These are phyloP conservation scores for Mucor ambiguus DNA, from an alignment of 371 early-diverging fungal species.

Conservation along the genomic window DNA sequence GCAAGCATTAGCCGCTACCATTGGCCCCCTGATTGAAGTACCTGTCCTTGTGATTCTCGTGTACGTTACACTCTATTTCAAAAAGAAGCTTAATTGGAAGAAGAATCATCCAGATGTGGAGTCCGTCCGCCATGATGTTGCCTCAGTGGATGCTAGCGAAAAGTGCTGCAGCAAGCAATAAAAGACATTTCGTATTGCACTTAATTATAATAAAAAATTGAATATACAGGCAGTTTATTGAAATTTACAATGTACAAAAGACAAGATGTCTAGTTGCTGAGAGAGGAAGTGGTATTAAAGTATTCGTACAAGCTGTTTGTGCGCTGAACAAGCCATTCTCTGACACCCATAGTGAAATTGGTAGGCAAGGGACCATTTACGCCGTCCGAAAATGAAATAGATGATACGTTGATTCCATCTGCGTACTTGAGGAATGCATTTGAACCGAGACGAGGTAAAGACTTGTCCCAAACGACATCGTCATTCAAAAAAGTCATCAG, in stretches of 20 bases:
- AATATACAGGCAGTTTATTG: no score
- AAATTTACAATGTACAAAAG: no score
- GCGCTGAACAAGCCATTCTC: conserved; percentile 20
- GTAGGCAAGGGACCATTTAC: conserved; percentile 20
- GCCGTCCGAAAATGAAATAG: background rate
- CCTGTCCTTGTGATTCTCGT: conserved; percentile 52
- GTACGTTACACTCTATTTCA: conserved; percentile 30
- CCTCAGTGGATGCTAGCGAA: background rate
- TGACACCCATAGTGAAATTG: conserved; percentile 6
- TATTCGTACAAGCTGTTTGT: conserved; percentile 1
- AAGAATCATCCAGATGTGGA: background rate
- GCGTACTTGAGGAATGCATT: background rate
- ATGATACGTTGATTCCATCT: background rate
- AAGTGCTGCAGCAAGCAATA: background rate
- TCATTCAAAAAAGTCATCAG: conserved; percentile 17
- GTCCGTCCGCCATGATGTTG: no score
- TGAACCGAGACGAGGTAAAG: conserved; percentile 15
- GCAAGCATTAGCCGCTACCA: conserved; percentile 69
- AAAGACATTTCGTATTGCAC: no score
- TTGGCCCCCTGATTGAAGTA: conserved; percentile 81
- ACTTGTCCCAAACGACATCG: conserved; percentile 35
- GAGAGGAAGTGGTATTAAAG: background rate
- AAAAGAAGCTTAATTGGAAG: conserved; percentile 22
- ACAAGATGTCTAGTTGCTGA: no score
- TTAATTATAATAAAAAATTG: no score